phyloP scores from a whole-genome alignment of 2,329 filamentous ascomycete genomes.

The Aspergillus sojae region DNA sequence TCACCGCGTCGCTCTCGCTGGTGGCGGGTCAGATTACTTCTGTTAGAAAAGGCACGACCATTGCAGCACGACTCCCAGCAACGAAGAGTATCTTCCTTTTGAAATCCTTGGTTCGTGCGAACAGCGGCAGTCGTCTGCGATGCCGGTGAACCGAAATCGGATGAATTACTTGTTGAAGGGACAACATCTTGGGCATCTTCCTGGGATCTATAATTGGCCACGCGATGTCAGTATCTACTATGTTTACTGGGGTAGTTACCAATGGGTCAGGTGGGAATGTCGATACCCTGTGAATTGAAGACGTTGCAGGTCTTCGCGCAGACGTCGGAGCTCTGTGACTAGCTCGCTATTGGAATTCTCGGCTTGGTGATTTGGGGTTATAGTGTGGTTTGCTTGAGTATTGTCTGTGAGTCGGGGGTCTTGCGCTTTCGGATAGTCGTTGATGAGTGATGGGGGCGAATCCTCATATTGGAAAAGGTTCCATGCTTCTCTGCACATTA shows the following conservation, averaged over 20 bases:
- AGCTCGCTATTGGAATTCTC: not conserved
- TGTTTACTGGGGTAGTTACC: not conserved
- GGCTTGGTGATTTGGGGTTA: not conserved
- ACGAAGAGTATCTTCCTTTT: not conserved
- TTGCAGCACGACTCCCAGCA: conserved; percentile 10
- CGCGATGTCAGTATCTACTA: not conserved
- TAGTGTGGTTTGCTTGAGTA: not conserved
- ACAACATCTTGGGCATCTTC: not conserved
- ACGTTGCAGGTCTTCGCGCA: not conserved
- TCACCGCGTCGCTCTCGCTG: conserved; percentile 5
- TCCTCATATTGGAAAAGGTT: not conserved
- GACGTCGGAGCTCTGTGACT: not conserved
- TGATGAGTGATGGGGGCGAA: not conserved
- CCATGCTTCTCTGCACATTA: not conserved
- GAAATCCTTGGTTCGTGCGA: not conserved
- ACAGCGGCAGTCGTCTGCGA: not conserved
- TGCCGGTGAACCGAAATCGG: not conserved
- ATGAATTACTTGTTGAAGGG: not conserved
- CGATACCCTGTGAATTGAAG: not conserved
- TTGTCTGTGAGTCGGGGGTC: not conserved
- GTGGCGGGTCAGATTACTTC: conserved; percentile 9
- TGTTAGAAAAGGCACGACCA: conserved; percentile 3
- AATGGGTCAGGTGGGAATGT: not conserved
- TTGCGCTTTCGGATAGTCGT: not conserved
- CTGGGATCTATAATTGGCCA: not conserved